Base-by-base conservation (phyloP, 768 basidiomycete genomes). In the Pisolithus orientalis region DNA sequence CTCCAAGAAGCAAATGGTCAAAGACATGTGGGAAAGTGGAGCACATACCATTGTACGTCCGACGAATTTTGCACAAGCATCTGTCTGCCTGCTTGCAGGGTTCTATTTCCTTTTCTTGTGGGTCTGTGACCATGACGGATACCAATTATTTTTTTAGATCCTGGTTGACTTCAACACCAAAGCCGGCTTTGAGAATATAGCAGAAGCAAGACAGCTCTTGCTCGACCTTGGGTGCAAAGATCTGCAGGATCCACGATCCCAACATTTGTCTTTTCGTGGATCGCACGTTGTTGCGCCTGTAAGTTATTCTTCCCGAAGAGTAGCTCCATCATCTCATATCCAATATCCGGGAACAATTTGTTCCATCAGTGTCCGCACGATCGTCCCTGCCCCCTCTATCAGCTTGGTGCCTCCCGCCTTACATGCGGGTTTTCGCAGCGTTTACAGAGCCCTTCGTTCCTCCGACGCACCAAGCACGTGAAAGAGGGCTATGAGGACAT, bases 11-110 rank as follows among this genome's bases (percentile, higher is more conserved):
- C 70, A 75, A 2, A 62, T 92, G 43, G 75, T 94, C 27, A 83
- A 85, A 62, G 82, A 90, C 59, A 88, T 97, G 77, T 97, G 94
- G 94, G 79, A 88, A 44, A 91, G 90, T 60, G 92, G 90, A 42
- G 93, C 93, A 21, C 82, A 87, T 62, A 80, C 83, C 24, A 83
- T 96, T 45, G 90, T 94, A 59, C 52, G 45, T 47, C n/a, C 24
- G 6, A 21, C 16, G 21, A 28, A 37, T 17, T 32, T 37, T 16
- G 27, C 28, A 6, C 14, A 17, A 6, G 31, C 21, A 46, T 32
- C 46, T 9, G n/a, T 17, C 46, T 6, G 5, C 17, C n/a, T 13
- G 9, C 24, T 21, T 17, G 21, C 17, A 4, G 14, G 7, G 31
- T 27, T 32, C 13, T 14, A 34, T 13, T 37, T 47, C 6, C 4